Base-by-base conservation (phyloP, 495 filamentous ascomycete genomes). In the Aspergillus olivimuriae region DNA sequence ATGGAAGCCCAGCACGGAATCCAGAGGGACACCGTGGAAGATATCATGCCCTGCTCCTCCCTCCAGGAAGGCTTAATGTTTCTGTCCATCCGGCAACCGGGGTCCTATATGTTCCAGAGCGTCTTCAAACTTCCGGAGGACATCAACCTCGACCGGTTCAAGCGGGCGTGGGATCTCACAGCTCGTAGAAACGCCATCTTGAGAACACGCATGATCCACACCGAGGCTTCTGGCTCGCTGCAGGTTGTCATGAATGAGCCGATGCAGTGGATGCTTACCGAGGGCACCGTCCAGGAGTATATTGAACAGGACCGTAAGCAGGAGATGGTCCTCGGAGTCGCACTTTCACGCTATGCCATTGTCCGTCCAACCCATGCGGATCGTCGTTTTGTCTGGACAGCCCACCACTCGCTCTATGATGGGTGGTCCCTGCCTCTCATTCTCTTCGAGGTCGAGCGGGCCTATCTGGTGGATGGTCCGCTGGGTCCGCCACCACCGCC, bases 1-100 rank as follows among this genome's bases (percentile, higher is more conserved):
- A n/a, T n/a, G n/a, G n/a, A n/a, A n/a, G n/a, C n/a, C n/a, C n/a
- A n/a, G 24, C 24, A 28, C 5, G 5, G 24, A 28, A 6, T 28
- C 24, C 5, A 28, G 6, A 28, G 11, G 24, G 6, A 28, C 24
- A 11, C 5, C 3, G 63, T 84, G 14, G 69, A 76, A 31, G 80
- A 83, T 48, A 57, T 80, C 0, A 81, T 77, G 44, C 76, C 78
- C 7, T 78, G 76, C 55, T 80, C 76, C 0, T 68, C 80, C 4
- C 46, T 83, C 5, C 80, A 83, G 55, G 77, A 76, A 50, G 78
- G 73, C 0, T 54, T 83, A 9, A 68, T 81, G 57, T 69, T 69
- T 0, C 50, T 77, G 7, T 71, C 76, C 0, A 47, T 47, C 21
- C 58, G 60, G 28, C 40, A 49, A 0, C 32, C 50, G 4, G 59